Evolutionary conservation across 495 filamentous ascomycete genomes (phyloP), one percentile per base, ranked within the genome.

Genomic region (Penicillium roqueforti): DNA sequence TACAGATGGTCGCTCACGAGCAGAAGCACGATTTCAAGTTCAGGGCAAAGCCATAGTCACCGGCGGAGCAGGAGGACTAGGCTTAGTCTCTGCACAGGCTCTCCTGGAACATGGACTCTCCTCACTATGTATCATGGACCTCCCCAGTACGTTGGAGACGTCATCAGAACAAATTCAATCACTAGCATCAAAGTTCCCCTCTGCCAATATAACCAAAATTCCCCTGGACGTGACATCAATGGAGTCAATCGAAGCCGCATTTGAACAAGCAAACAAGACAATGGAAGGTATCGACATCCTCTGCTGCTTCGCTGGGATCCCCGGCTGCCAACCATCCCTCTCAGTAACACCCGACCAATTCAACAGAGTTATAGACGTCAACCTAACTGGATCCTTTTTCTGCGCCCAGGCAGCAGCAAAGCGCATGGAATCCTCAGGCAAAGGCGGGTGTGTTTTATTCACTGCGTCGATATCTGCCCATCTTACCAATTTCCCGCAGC

Each of bases 41-140:
- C 65, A 71, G 37, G 85, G 84, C 19, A 88, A 84, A 55, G 85
- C 83, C 23, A 78, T 87, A 31, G 29, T 90, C 25, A 88, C 87
- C 22, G 87, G 87, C 18, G 86, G 87, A 42, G 77, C 83, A 28
- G 86, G 87, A 2, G 82, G 77, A n/a, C 75, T 91, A 7, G 87
- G 80, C 4, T 76, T 86, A 3, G 70, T 74, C 4, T 73, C 78
- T 9, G 76, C 77, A 3, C 74, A 76, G 4, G 86, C 85, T 5
- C 76, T 91, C 14, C 82, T 89, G n/a, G 87, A 91, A 62, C 86
- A 89, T 57, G 87, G 86, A 10, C 69, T 83, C 2, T 59, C 73
- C 3, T 79, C 79, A 16, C 69, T 88, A 34, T 77, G 76, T 49
- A 76, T 89, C 50, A 80, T 87, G 56, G 87, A 90, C 54, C 59